These are phyloP conservation scores for Pythium utonaiense DNA, from an alignment of 352 stramenopile genomes.

Conservation along the genomic window DNA sequence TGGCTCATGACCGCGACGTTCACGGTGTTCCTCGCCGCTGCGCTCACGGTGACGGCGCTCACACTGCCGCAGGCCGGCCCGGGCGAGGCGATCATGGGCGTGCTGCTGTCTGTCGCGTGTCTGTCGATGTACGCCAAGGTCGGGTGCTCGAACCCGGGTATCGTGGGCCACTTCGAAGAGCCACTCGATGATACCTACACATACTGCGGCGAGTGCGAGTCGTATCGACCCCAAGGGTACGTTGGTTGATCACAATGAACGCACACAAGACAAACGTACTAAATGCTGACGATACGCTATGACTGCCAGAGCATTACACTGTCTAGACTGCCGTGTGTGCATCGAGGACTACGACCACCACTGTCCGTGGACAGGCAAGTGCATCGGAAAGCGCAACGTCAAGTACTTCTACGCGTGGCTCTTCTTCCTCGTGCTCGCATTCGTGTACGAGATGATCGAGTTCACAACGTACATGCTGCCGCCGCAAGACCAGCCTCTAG, in stretches of 20 bases:
- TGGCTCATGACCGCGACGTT: conserved; percentile 68
- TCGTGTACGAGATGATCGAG: conserved; percentile 87
- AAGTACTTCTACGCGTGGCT: conserved; percentile 85
- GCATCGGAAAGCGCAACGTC: conserved; percentile 79
- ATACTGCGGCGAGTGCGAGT: conserved; percentile 78
- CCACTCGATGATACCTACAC: conserved; percentile 58
- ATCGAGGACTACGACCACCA: conserved; percentile 90
- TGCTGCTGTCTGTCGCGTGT: conserved; percentile 56
- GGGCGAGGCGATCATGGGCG: conserved; percentile 40
- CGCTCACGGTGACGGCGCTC: conserved; percentile 42
- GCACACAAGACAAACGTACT: too few species aligned
- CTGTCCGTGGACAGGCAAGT: conserved; percentile 91
- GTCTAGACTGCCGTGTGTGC: conserved; percentile 85
- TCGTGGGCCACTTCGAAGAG: conserved; percentile 39
- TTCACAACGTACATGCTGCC: conserved; percentile 84
- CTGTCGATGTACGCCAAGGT: conserved; percentile 71
- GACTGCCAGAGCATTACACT: conserved; percentile 62
- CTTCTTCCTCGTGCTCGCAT: conserved; percentile 79
- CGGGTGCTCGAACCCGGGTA: conserved; percentile 67
- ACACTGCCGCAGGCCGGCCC: conserved; percentile 41
- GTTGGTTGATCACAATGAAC: conserved; percentile 15
- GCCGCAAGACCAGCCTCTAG: conserved; percentile 34
- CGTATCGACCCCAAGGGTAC: conserved; percentile 67
- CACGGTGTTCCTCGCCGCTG: conserved; percentile 41
- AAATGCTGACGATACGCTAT: conserved; percentile 4